These are phyloP conservation scores for Ceratocystis cacaofunesta DNA, from an alignment of 2,329 filamentous ascomycete genomes.

Conservation along the genomic window DNA sequence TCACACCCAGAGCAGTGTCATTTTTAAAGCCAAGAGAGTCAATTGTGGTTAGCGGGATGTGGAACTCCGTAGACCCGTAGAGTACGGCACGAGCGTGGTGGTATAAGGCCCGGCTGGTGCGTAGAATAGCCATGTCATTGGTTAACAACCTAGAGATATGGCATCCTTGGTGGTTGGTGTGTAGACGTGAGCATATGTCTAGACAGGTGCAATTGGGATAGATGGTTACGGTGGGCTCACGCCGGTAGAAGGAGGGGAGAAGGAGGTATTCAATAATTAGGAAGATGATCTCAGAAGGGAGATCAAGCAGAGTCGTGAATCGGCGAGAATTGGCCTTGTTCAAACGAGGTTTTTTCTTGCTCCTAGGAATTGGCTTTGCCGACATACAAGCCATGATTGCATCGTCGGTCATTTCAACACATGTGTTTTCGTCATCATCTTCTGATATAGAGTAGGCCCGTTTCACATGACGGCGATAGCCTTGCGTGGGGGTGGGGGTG, in stretches of 20 bases:
- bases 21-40: constrained; percentile 14
- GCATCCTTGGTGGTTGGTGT: constrained; percentile 23
- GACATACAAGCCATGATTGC: not conserved
- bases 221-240: constrained; percentile 24
- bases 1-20: not conserved
- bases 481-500: not conserved
- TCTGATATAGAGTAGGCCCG: not conserved
- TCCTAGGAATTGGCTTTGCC: not conserved
- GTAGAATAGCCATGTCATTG: constrained; percentile 25
- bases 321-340: not conserved
- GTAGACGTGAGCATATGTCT: constrained; percentile 22
- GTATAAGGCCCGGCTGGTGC: constrained; percentile 24
- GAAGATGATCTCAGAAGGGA: constrained; percentile 12
- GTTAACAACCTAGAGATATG: constrained; percentile 22
- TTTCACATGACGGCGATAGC: not conserved
- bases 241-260: not conserved
- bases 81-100: constrained; percentile 29
- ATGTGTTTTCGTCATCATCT: not conserved
- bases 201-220: constrained; percentile 24
- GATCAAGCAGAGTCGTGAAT: constrained; percentile 1
- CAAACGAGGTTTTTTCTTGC: not conserved
- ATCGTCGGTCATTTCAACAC: not conserved
- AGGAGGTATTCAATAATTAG: constrained; percentile 13
- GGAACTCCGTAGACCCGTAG: constrained; percentile 35
- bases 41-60: constrained; percentile 25